Evolutionary conservation across 1,139 yeast species (phyloP).

Genomic region (Ogataea hybrid): DNA sequence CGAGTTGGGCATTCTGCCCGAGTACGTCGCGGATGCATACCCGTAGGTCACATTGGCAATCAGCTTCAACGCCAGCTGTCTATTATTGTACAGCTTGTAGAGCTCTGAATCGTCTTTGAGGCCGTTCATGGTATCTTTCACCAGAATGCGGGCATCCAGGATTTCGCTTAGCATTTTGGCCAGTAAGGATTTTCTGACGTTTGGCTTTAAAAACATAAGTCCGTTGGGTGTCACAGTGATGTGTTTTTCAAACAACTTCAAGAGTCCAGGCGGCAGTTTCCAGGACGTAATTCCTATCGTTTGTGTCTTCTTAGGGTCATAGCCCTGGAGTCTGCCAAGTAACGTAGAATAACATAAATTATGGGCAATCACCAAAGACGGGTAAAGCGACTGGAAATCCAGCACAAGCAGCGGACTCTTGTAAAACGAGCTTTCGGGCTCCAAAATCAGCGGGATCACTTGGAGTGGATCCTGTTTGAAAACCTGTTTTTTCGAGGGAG

Average conservation of each 20-base stretch:
- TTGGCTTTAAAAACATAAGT: conserved; percentile 64
- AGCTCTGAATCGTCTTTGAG: conserved; percentile 44
- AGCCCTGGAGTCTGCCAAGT: conserved; percentile 64
- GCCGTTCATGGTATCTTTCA: conserved; percentile 68
- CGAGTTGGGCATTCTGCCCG: conserved; percentile 96
- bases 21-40: conserved; percentile 88
- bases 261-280: conserved; percentile 53
- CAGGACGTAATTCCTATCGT: conserved; percentile 52
- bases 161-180: conserved; percentile 86
- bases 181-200: conserved; percentile 66
- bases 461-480: conserved; percentile 84
- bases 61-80: conserved; percentile 83
- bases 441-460: conserved; percentile 88
- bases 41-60: conserved; percentile 97
- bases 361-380: conserved; percentile 88
- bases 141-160: conserved; percentile 72
- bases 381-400: conserved; percentile 92
- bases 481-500: conserved; percentile 82
- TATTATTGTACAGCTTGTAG: conserved; percentile 60
- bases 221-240: conserved; percentile 85
- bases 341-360: conserved; percentile 90
- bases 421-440: conserved; percentile 81
- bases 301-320: conserved; percentile 46
- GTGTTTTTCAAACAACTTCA: conserved; percentile 51
- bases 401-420: conserved; percentile 86